Evolutionary conservation across 164 flowering plant genomes (phyloP).

Genomic region (Vitis rupestris): DNA sequence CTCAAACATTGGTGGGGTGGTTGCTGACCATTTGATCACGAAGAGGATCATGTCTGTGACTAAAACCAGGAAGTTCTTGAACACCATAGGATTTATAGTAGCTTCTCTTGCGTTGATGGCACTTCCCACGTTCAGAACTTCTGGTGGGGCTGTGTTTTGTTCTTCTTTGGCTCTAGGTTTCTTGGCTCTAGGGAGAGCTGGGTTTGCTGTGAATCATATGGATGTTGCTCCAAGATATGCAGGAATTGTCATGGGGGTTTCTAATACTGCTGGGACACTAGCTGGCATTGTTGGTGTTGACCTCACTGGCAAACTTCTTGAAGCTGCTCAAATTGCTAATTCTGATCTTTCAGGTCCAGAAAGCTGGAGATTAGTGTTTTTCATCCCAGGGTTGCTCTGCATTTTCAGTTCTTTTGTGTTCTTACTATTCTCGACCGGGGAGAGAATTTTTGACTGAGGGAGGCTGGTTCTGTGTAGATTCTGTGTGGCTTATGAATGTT

Average conservation of each 20-base stretch:
- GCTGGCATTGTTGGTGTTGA: slow-evolving; percentile 89
- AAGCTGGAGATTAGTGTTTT: slow-evolving; percentile 76
- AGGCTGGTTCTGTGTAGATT: too few species aligned
- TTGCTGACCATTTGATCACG: slow-evolving; percentile 77
- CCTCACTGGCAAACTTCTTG: slow-evolving; percentile 78
- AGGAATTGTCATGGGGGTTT: slow-evolving; percentile 93
- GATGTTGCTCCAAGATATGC: slow-evolving; percentile 92
- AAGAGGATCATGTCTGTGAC: slow-evolving; percentile 71
- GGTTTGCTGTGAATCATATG: slow-evolving; percentile 96
- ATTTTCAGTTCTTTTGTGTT: slow-evolving; percentile 74
- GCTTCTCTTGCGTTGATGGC: slow-evolving; percentile 76
- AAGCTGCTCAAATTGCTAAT: slow-evolving; percentile 57
- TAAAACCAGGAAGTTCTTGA: slow-evolving; percentile 65
- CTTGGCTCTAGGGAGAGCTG: slow-evolving; percentile 89
- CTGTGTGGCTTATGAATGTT: too few species aligned
- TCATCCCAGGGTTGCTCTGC: slow-evolving; percentile 76
- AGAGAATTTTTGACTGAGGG: slow-evolving; percentile 74
- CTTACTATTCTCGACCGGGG: slow-evolving; percentile 71
- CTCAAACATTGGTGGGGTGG: slow-evolving; percentile 87
- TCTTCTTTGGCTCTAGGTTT: slow-evolving; percentile 89
- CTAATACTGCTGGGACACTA: slow-evolving; percentile 91
- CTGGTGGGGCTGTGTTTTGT: slow-evolving; percentile 72
- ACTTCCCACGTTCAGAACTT: slow-evolving; percentile 64
- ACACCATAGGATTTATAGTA: slow-evolving; percentile 76
- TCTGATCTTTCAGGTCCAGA: slow-evolving; percentile 68